Percentiles rank a stretch among this genome's conserved stretches.
These are phyloP conservation scores for Endocarpon pusillum DNA, from an alignment of 495 filamentous ascomycete genomes.

Conservation along the genomic window DNA sequence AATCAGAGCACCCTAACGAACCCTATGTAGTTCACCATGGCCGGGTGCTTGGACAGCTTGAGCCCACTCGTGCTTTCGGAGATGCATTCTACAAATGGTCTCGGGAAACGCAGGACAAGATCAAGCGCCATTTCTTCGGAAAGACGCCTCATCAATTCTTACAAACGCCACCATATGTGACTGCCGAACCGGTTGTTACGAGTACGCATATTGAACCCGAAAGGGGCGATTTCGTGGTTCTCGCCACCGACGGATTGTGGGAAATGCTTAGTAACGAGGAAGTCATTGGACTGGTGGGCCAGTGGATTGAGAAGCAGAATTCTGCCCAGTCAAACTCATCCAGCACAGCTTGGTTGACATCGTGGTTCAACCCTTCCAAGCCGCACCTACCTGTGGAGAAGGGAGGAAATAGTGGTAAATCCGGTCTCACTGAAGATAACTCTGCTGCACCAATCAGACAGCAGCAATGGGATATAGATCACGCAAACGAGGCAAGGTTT, in stretches of 20 bases:
- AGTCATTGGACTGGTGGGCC: constrained; percentile 86
- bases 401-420: not conserved
- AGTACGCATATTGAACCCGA: constrained; percentile 87
- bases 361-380: constrained; percentile 30
- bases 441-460: constrained; percentile 58
- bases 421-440: not conserved
- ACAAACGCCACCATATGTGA: constrained; percentile 92
- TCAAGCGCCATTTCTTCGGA: constrained; percentile 75
- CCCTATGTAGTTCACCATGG: constrained; percentile 70
- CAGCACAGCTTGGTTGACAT: constrained; percentile 28
- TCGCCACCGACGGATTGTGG: constrained; percentile 96
- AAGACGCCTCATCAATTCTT: constrained; percentile 51
- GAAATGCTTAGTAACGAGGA: constrained; percentile 99
- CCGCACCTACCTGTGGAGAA: constrained; percentile 36
- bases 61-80: constrained; percentile 86
- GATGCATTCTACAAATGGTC: constrained; percentile 97
- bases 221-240: constrained; percentile 84
- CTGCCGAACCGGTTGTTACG: constrained; percentile 86
- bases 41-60: constrained; percentile 76
- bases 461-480: constrained; percentile 61
- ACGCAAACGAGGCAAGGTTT: constrained; percentile 50
- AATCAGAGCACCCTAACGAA: constrained; percentile 75
- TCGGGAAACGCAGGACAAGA: constrained; percentile 57
- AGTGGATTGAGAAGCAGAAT: constrained; percentile 77
- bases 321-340: constrained; percentile 20